Evolutionary conservation across 2,329 filamentous ascomycete genomes (phyloP).

Genomic region (Beauveria sp.): DNA sequence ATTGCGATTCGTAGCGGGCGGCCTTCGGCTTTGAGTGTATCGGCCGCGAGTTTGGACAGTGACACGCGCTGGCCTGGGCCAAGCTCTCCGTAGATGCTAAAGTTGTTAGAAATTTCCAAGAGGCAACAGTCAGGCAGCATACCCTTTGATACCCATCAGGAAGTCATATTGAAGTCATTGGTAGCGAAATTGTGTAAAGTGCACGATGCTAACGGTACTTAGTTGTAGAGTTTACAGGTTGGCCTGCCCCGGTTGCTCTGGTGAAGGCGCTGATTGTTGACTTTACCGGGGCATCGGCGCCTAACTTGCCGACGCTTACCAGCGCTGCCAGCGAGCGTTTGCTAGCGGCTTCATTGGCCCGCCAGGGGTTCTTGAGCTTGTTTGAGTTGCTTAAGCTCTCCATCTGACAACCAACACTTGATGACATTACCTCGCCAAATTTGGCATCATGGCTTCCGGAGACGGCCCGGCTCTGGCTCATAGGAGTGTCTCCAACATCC

Average conservation of each 20-base stretch:
- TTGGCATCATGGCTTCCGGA: slow-evolving; percentile 34
- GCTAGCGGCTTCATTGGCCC: neutral
- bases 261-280: slow-evolving; percentile 16
- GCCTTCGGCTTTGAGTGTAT: slow-evolving; percentile 62
- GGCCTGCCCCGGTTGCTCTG: slow-evolving; percentile 22
- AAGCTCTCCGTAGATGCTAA: slow-evolving; percentile 83
- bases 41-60: slow-evolving; percentile 72
- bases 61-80: slow-evolving; percentile 72
- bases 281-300: slow-evolving; percentile 21
- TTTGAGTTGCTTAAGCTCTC: neutral
- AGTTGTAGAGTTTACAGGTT: neutral
- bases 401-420: neutral
- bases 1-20: slow-evolving; percentile 80
- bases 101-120: slow-evolving; percentile 7
- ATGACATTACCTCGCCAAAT: neutral
- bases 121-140: neutral
- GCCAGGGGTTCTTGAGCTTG: neutral
- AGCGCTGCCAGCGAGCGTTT: neutral
- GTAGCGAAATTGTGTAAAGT: slow-evolving; percentile 5
- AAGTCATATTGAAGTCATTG: neutral
- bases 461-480: slow-evolving; percentile 42
- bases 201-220: slow-evolving; percentile 14
- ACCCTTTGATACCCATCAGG: slow-evolving; percentile 62
- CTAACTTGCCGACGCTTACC: slow-evolving; percentile 15
- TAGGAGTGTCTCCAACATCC: slow-evolving; percentile 51